Conservation (phyloP, 345 rosid species). For the Clausena lansium region DNA sequence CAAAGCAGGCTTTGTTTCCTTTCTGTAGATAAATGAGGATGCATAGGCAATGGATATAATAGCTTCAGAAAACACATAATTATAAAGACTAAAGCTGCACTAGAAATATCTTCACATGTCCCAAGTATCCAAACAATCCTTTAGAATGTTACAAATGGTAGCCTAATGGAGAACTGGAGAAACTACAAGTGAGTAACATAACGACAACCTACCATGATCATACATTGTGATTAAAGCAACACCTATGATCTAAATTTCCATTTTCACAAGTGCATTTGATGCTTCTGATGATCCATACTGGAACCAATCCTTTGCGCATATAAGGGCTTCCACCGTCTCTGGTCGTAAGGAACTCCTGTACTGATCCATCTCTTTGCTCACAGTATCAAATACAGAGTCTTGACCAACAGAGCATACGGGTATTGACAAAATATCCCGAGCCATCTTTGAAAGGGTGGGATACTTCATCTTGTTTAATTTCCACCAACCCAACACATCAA, state of each 20-base stretch:
- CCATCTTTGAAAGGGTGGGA: conserved; percentile 87
- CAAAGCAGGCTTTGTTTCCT: not conserved
- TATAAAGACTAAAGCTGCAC: not conserved
- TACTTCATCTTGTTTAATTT: conserved; percentile 77
- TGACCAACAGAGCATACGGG: conserved; percentile 58
- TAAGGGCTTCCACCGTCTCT: conserved; percentile 83
- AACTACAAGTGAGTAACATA: not conserved
- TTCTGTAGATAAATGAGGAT: not conserved
- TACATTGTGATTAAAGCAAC: conserved; percentile 2
- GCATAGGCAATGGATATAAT: not conserved
- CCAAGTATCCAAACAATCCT: conserved; percentile 14
- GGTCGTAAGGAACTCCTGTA: conserved; percentile 76
- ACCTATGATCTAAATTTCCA: conserved; percentile 46
- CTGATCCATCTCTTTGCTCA: conserved; percentile 55
- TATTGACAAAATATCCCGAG: conserved; percentile 70
- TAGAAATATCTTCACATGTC: conserved; percentile 16
- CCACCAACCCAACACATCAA: conserved; percentile 91
- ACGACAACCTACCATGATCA: conserved; percentile 25
- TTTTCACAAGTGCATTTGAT: conserved; percentile 49
- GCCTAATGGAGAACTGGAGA: conserved; percentile 11
- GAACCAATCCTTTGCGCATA: conserved; percentile 91
- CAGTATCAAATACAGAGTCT: conserved; percentile 57
- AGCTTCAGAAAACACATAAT: not conserved
- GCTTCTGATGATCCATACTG: conserved; percentile 36
- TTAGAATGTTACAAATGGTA: conserved; percentile 15